Evolutionary conservation across 495 filamentous ascomycete genomes (phyloP), one percentile per base, ranked within the genome.

Genomic region (Podospora pseudoanserina): DNA sequence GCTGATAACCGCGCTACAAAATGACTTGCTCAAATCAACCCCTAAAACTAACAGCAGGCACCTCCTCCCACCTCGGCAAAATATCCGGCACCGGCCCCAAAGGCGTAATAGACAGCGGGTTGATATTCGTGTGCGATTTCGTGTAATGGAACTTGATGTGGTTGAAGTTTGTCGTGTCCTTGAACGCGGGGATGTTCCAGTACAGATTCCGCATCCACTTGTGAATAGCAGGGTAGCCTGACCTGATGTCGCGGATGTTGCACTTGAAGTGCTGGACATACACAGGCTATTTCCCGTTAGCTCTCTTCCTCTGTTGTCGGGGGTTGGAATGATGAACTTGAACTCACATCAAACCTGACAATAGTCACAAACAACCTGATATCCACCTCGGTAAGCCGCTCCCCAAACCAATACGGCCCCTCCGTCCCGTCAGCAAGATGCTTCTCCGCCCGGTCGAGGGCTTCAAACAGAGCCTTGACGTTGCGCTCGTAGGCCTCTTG

Each of bases 141-240:
- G 83, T 86, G 64, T 86, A 86, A 66, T 83, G 81, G 39, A 80
- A 81, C 76, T 87, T 87, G 74, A 87, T 86, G 70, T 87, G 85
- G 68, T 85, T 75, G 72, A 93, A 92, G 66, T 87, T 80, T 20
- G 90, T 90, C 16, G 91, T 92, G 61, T 87, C 83, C 71, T 81
- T 84, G 74, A 94, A 94, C 2, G 86, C 90, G 7, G 85, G 83
- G 19, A 86, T 79, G 69, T 88, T 86, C 85, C 88, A 93, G 78
- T 93, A 93, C 44, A 94, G 78, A 49, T 85, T 79, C 68, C 87
- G 79, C 76, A 92, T 79, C 91, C 91, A 93, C 60, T 76, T 78
- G 71, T 93, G 84, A 34, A 93, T 79, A 5, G 78, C 77, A 15
- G 91, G 91, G 75, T 92, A 94, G 68, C 88, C 89, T 68, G 83